Evolutionary conservation across 371 early-diverging fungal genomes (phyloP).

Genomic region (Blastocladiella emersonii): DNA sequence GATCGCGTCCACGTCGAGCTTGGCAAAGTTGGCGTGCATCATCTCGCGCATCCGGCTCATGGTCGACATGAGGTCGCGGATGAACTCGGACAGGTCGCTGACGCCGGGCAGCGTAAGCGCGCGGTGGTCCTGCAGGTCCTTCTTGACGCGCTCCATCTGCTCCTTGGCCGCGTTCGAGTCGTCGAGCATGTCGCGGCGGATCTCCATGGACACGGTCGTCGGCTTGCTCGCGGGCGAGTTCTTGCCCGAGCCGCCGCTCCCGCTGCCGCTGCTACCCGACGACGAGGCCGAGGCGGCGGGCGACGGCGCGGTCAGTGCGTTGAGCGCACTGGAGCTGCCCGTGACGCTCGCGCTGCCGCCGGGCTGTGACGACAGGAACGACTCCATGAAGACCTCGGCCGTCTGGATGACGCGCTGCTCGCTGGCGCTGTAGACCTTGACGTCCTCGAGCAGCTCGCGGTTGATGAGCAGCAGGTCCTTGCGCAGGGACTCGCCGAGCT

Average conservation of each 20-base stretch:
- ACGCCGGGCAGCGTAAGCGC: conserved; percentile 17
- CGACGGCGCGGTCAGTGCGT: not conserved
- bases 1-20: conserved; percentile 33
- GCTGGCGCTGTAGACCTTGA: conserved; percentile 69
- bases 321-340: too few species aligned
- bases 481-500: conserved; percentile 81
- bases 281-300: not conserved
- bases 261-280: conserved; percentile 20
- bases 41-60: conserved; percentile 49
- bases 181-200: conserved; percentile 82
- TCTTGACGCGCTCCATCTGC: conserved; percentile 73
- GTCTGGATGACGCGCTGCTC: conserved; percentile 85
- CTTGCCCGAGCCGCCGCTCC: too few species aligned
- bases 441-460: conserved; percentile 64
- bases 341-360: not conserved
- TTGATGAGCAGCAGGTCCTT: conserved; percentile 85
- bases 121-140: conserved; percentile 36
- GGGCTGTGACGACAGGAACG: conserved; percentile 44
- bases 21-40: conserved; percentile 65
- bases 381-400: conserved; percentile 60
- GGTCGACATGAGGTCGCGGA: conserved; percentile 51
- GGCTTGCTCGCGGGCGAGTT: too few species aligned
- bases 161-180: conserved; percentile 90
- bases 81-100: conserved; percentile 43
- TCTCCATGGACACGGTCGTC: conserved; percentile 37